A percentile compares a stretch with the other conserved stretches of the same genome.
phyloP scores from a whole-genome alignment of 768 basidiomycete genomes.

The Mycena galericulata region DNA sequence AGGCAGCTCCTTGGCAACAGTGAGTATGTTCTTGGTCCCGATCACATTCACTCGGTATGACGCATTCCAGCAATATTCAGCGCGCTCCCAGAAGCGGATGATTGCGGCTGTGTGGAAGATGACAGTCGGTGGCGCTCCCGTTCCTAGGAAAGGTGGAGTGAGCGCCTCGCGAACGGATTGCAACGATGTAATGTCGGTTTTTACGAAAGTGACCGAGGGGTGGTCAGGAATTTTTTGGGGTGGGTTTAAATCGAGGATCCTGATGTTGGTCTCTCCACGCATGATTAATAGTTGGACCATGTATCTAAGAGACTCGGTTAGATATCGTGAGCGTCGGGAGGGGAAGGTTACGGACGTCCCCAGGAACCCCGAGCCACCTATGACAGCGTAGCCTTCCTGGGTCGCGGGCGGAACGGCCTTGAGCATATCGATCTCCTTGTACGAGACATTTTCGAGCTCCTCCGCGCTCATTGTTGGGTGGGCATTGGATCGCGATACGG shows the following conservation, averaged over 20 bases:
- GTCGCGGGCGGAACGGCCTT: slow-evolving; percentile 41
- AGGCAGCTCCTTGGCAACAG: slow-evolving; percentile 55
- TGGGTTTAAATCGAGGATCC: slow-evolving; percentile 47
- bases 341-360: slow-evolving; percentile 40
- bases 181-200: slow-evolving; percentile 47
- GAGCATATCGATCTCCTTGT: slow-evolving; percentile 43
- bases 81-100: slow-evolving; percentile 69
- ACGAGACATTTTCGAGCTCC: slow-evolving; percentile 40
- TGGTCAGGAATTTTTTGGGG: slow-evolving; percentile 40
- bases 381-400: slow-evolving; percentile 42
- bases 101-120: slow-evolving; percentile 68
- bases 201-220: slow-evolving; percentile 44
- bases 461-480: slow-evolving; percentile 15
- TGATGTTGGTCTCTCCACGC: slow-evolving; percentile 48
- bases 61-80: slow-evolving; percentile 51
- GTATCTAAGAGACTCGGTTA: slow-evolving; percentile 39
- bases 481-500: slow-evolving; percentile 18
- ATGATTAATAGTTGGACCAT: slow-evolving; percentile 49
- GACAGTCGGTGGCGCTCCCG: slow-evolving; percentile 54
- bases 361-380: slow-evolving; percentile 49
- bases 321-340: not conserved
- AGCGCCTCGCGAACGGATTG: slow-evolving; percentile 43
- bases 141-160: slow-evolving; percentile 50
- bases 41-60: slow-evolving; percentile 62
- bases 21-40: slow-evolving; percentile 62